A percentile compares a stretch with the other conserved stretches of the same genome.
Evolutionary conservation across 306 rosid species (phyloP).

Genomic region (Hippophae tibetana): DNA sequence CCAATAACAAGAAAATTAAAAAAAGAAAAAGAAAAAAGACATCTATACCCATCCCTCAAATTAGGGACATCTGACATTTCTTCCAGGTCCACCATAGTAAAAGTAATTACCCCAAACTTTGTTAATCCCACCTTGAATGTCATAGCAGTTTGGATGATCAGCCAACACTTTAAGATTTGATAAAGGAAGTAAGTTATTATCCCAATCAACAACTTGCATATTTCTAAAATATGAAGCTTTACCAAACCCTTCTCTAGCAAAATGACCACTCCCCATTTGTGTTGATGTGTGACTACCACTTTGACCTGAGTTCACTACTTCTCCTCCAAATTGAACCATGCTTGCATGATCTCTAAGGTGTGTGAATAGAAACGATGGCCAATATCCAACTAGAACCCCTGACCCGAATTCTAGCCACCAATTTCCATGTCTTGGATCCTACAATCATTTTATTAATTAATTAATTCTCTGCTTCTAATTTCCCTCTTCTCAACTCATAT

Average conservation of each 20-base stretch:
- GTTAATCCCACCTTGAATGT: conserved; percentile 84
- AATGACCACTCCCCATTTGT: conserved; percentile 94
- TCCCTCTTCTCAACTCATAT: no score
- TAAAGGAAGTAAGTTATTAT: conserved; percentile 62
- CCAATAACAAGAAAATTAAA: conserved; percentile 8
- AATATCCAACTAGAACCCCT: conserved; percentile 68
- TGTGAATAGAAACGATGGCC: conserved; percentile 85
- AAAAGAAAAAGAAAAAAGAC: conserved; percentile 1
- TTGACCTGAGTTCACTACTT: conserved; percentile 61
- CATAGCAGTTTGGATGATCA: conserved; percentile 89
- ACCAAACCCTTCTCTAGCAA: conserved; percentile 75
- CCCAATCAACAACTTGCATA: conserved; percentile 88
- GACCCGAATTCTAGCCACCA: conserved; percentile 96
- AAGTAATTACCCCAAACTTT: conserved; percentile 88
- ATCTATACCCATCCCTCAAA: conserved; percentile 28
- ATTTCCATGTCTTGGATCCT: conserved; percentile 95
- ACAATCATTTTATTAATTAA: background rate
- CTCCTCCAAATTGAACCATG: conserved; percentile 93
- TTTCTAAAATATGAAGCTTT: conserved; percentile 85
- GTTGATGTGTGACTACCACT: conserved; percentile 66
- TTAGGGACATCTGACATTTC: conserved; percentile 78
- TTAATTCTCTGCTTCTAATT: no score
- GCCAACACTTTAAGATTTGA: conserved; percentile 74
- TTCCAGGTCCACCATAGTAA: conserved; percentile 97
- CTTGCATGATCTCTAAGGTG: conserved; percentile 74